Conservation (phyloP, 805 yeast genomes). For the Wickerhamiella azyma region DNA sequence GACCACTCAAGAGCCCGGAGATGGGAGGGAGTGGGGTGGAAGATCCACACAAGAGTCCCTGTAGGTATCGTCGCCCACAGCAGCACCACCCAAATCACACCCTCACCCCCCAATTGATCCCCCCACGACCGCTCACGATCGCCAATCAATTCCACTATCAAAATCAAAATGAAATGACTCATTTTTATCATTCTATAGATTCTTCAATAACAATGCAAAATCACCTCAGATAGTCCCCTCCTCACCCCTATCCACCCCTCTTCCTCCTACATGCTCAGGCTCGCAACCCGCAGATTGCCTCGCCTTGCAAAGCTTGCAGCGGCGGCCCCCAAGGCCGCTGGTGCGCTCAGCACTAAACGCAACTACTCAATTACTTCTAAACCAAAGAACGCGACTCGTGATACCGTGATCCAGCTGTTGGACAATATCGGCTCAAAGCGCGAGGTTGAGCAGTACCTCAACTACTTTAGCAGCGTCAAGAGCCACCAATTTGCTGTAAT, state of each 20-base stretch:
- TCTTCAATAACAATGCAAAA: background rate
- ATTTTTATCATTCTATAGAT: background rate
- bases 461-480: conserved; percentile 83
- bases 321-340: background rate
- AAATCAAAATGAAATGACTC: too few species aligned
- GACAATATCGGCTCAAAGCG: conserved; percentile 95
- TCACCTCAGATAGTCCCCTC: too few species aligned
- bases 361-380: background rate
- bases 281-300: background rate
- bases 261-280: background rate
- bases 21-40: too few species aligned
- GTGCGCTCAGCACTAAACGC: background rate
- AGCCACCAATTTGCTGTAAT: conserved; percentile 95
- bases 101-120: too few species aligned
- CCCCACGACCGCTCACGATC: too few species aligned
- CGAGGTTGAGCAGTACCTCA: conserved; percentile 94
- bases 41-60: too few species aligned
- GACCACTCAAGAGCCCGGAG: too few species aligned
- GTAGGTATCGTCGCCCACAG: too few species aligned
- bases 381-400: conserved; percentile 41
- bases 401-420: conserved; percentile 87
- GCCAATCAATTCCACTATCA: too few species aligned
- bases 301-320: background rate
- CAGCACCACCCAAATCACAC: too few species aligned
- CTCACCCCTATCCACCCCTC: background rate